Evolutionary conservation across 306 rosid genomes (phyloP), one percentile per base, ranked within the genome.

Genomic region (Senna tora): DNA sequence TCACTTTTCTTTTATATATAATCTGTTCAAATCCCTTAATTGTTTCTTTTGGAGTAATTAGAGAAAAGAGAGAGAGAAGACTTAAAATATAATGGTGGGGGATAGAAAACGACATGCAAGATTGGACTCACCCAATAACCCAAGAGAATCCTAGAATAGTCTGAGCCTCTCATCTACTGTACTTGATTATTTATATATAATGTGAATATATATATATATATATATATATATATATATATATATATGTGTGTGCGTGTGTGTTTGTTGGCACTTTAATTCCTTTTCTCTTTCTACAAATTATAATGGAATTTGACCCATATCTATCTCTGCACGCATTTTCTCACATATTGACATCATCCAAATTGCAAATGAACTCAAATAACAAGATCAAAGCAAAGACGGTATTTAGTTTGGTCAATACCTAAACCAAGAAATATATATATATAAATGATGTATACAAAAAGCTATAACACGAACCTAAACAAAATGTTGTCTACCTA

Each of bases 141-240:
- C 57, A 78, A 77, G 80, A 88, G 95, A 88, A 91, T 91, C 90
- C 89, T 72, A 84, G 84, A 88, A 78, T 82, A 84, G 87, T 74
- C 64, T 41, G 45, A 16, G 42, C 25, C 36, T 4, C 33, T 1
- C 6, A 28, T 2, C 38, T 12, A 57, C 42, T 6, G 19, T 21
- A 33, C 52, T 4, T 36, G 39, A 5, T 4, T 36, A 36, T 6
- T 0, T 22, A 25, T 12, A 5, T 49, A 42, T 53, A 69, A 58
- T 71, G 76, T 82, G 86, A 82, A 59, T 16, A 33, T 4, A 36
- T 36, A 36, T 2, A 4, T 4, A 4, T 36, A 4, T 36, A 36
- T 36, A 59, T 16, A 33, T 4, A 36, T 36, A 36, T 2, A 4
- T 4, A 4, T 36, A 4, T 36, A 36, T 36, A n/a, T 4, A 36